Evolutionary conservation across 1,284 basidiomycete species (phyloP), one percentile per base, ranked within the genome.

Genomic region (Vanrija pseudolonga): DNA sequence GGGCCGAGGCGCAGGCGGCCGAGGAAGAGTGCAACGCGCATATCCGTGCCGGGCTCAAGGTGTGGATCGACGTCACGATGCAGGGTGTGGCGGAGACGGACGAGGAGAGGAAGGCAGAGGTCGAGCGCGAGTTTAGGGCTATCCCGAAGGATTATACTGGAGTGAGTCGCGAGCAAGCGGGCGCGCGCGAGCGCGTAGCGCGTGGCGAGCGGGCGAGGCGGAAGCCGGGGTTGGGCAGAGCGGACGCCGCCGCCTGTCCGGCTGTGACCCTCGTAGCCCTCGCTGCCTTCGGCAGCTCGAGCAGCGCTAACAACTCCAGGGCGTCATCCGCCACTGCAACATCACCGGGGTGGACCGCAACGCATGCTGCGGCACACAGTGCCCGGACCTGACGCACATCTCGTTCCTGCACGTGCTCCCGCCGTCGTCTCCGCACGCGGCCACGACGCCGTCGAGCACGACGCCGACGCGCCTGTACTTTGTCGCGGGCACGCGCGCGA

Each of bases 291-390:
- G 20, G 4, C 24, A 15, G 17, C 48, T 43, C 14, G 15, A n/a
- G 7, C 47, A 1, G n/a, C 23, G n/a, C 47, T 28, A n/a, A 26
- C 37, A 24, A 50, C 36, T 8, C 3, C 51, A 76, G 39, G 89
- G 89, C 20, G 85, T 93, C 9, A 86, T 90, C 65, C 80, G 90
- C 18, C 84, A 88, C 17, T 83, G 91, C 36, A 80, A 86, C 41
- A 93, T 94, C 50, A 86, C 90, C 54, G 84, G 84, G 7, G 80
- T 90, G 15, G 89, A 92, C 71, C 81, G 85, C 39, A 90, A 87
- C 71, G 88, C 73, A 54, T 94, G 90, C 74, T 93, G 90, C 62
- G 90, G 90, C 8, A 93, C 90, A 6, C 90, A 93, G 73, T 53
- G 69, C 18, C 71, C 74, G 3, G 54, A 58, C 26, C 62, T 78